Base-by-base conservation (phyloP, 139 green algal species). In the Chara braunii region DNA sequence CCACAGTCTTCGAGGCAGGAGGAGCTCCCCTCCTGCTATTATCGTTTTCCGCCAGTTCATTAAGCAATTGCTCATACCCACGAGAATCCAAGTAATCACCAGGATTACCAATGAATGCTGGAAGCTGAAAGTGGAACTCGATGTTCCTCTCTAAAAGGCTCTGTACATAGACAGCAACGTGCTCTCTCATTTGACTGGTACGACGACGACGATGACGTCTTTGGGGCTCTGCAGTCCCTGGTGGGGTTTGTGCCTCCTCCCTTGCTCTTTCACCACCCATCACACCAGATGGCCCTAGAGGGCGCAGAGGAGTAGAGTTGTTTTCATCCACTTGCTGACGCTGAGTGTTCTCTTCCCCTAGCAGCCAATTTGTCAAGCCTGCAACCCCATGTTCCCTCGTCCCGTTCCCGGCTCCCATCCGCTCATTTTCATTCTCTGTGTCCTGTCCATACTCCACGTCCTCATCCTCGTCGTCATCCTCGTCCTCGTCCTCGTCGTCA, bases 21-120 rank as follows among this genome's bases (percentile, higher is more conserved):
- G 59, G 59, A 14, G 43, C 28, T 3, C 59, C 59, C 14, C 32
- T 23, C 3, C 35, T 12, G 7, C 43, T 33, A n/a, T 58, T 62
- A 11, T 68, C 59, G 31, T 61, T 62, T 2, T 26, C 59, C 18
- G 43, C 50, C 2, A 68, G 29, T 18, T 68, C 26, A 7, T 68
- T 26, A 9, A 68, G 43, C n/a, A 68, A 64, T 26, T 44, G 24
- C 32, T 68, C 59, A 44, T 66, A 69, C 12, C 59, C 59, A 2
- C 32, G 59, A 9, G 34, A 23, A 36, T 68, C 59, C 6, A 68
- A 29, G 33, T 68, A 68, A 26, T 68, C 59, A 8, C 59, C 59
- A 12, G 48, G 59, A 24, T 68, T 69, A 14, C 59, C 50, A 3
- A 68, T 64, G 2, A 55, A 68, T 8, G 63, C 26, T 54, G 45